A percentile compares a stretch with the other conserved stretches of the same genome.
These are phyloP conservation scores for Annulohypoxylon maeteangense DNA, from an alignment of 495 filamentous ascomycete species.

Conservation along the genomic window DNA sequence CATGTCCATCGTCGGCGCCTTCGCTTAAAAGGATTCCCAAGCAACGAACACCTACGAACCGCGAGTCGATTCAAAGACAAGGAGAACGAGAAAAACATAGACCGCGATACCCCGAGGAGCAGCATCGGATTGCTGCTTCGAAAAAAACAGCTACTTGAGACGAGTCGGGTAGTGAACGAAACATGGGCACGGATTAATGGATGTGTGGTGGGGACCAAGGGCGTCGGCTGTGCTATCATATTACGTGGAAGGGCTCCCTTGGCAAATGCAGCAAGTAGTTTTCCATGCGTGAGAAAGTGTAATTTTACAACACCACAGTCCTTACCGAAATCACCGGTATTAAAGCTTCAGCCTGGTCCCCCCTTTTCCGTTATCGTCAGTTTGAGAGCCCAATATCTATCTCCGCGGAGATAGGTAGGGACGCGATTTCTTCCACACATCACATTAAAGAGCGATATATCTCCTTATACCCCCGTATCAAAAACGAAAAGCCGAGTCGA, in stretches of 20 bases:
- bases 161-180: neutral
- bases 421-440: neutral
- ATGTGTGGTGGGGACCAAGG: conserved; percentile 13
- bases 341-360: neutral
- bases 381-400: neutral
- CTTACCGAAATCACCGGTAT: conserved; percentile 38
- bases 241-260: conserved; percentile 24
- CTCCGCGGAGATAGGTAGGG: neutral
- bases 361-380: neutral
- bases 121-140: neutral
- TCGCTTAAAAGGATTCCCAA: conserved; percentile 48
- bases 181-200: conserved; percentile 20
- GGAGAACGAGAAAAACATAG: conserved; percentile 7
- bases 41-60: conserved; percentile 5
- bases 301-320: conserved; percentile 44
- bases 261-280: conserved; percentile 27
- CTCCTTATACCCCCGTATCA: neutral
- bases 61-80: conserved; percentile 8
- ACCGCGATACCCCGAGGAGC: conserved; percentile 15
- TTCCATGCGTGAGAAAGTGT: conserved; percentile 33
- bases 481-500: conserved; percentile 6
- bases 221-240: conserved; percentile 6
- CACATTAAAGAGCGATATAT: neutral
- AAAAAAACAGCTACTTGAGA: conserved; percentile 12
- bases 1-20: conserved; percentile 75